Evolutionary conservation across 768 basidiomycete species (phyloP), one percentile per base, ranked within the genome.

Genomic region (Fomitopsis serialis): DNA sequence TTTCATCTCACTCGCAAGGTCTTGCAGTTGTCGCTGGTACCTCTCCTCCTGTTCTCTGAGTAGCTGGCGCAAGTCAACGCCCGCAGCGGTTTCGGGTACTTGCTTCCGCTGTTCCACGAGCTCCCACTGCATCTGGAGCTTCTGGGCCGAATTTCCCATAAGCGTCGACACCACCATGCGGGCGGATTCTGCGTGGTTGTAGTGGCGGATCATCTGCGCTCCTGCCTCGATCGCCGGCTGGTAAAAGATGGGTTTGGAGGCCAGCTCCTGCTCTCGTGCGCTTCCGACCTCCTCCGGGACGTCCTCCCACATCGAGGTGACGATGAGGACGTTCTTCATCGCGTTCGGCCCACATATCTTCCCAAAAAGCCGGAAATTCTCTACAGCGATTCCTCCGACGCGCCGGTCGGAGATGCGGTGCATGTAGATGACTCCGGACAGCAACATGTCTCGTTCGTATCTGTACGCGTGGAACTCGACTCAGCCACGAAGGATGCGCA

Each of bases 271-370:
- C 59, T 62, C 61, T 7, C 61, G 48, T 15, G 12, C 23, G 8
- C 5, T 43, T 12, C 45, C 53, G 24, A 53, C 15, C 1, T 23
- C 23, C 15, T 13, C 37, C 32, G 22, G n/a, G 17, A 66, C 65
- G 23, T 46, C 63, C 17, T 60, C 63, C 74, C 72, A 74, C 67
- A 70, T 71, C 2, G 70, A 73, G 1, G 73, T 75, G n/a, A 70
- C 61, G 15, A 75, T 54, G 12, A 66, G 54, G 5, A 70, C 61
- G 19, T 70, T 70, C 34, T 15, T 58, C n/a, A 70, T 47, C 11
- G 64, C 59, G 6, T 56, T 17, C 6, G 58, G 22, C 2, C 74
- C 74, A 32, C 74, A 75, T 15, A 75, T 54, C 25, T 61, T 59
- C 23, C 59, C 52, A 51, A 75, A 72, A 55, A 72, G 53, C 19